Evolutionary conservation across 371 early-diverging fungal species (phyloP), one percentile per base, ranked within the genome.

Genomic region (Entomophthora muscae): DNA sequence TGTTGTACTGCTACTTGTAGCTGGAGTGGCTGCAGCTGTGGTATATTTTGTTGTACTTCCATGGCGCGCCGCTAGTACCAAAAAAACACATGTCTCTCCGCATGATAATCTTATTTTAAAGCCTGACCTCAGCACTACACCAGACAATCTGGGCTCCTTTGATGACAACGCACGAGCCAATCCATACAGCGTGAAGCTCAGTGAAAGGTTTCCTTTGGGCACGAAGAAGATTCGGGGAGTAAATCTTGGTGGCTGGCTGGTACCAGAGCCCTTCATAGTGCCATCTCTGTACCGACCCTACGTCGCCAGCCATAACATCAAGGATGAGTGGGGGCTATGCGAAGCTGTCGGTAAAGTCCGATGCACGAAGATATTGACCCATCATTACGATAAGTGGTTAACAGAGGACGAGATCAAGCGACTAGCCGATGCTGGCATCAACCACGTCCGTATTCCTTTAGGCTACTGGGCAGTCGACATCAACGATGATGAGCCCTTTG

Each of bases 161-260:
- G 31, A 57, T 3, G 29, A 23, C 7, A 29, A 23, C 24, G 5
- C 17, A 57, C n/a, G n/a, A n/a, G 57, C 57, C 28, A 57, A 57
- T 26, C 10, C 23, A 5, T 57, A 57, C 22, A 29, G 30, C 12
- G n/a, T n/a, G n/a, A n/a, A n/a, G n/a, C n/a, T n/a, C n/a, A n/a
- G n/a, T n/a, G n/a, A n/a, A n/a, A n/a, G n/a, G n/a, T n/a, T n/a
- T n/a, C n/a, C n/a, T n/a, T n/a, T n/a, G n/a, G 61, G 53, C 3
- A 64, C 32, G 13, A 33, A 64, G 27, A 72, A 73, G 57, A 74
- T 75, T 33, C 76, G 80, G 27, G 84, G 84, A 2, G 78, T 78
- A 23, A 84, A 83, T 32, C 66, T 82, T 7, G 82, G 83, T 56
- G 81, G 82, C 26, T 79, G 82, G 71, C 72, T 83, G 27, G 77